Base-by-base conservation (phyloP, 192 early-diverging fungal species). In the Linnemannia schmuckeri region DNA sequence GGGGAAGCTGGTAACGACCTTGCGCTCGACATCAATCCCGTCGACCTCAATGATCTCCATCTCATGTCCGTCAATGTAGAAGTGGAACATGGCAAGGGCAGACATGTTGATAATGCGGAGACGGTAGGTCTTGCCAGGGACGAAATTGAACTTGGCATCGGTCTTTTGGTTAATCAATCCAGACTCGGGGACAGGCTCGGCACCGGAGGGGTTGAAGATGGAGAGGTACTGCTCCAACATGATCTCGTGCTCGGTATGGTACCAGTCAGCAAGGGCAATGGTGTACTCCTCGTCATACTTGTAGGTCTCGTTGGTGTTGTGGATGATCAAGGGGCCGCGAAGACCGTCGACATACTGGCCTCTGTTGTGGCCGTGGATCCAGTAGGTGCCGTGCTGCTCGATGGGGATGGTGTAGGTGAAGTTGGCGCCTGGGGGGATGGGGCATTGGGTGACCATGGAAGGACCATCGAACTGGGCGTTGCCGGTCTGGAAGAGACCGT, bases 321-420 rank as follows among this genome's bases (percentile, higher is more conserved):
- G 89, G 40, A 97, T 85, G 54, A 96, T 93, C 18, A 97, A 73
- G 9, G 97, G 92, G 5, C 92, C 90, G 44, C 94, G 91, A 70
- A 97, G 88, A 52, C 96, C 97, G 75, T 97, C 96, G 54, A 96
- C 93, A 87, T 97, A 97, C 87, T 96, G 95, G 15, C 90, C 91
- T 46, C 82, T 83, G 78, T 79, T 91, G 81, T 97, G 96, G 61
- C 92, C 88, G 79, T 97, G 96, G 74, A 94, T 92, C 97, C 97
- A 98, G 89, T 94, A 97, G 18, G 96, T 97, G 55, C 97, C 97
- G 27, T 91, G 91, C 77, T 97, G 96, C 70, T 82, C 78, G 61
- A 94, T 87, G 10, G 89, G 88, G 74, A 94, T 94, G 9, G 88
- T 90, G 82, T 97, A 97, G 0, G 95, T 96, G 85, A 95, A 93